These are phyloP conservation scores for Neopestalotiopsis rosae DNA, from an alignment of 2,329 filamentous ascomycete species.

Conservation along the genomic window DNA sequence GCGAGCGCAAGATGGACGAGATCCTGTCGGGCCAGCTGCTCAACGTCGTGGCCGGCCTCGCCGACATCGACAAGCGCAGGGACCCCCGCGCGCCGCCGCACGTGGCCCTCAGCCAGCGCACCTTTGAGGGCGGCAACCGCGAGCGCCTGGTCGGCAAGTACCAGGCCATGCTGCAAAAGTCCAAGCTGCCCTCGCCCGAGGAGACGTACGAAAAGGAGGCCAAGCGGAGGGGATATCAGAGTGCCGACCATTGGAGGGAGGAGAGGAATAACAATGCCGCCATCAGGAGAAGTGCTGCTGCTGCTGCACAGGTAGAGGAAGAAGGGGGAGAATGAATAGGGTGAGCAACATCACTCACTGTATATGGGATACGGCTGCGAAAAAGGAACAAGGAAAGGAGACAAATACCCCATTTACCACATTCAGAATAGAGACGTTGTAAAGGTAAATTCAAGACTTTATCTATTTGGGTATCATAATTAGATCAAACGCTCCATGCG, in stretches of 20 bases:
- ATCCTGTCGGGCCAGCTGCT: constrained; percentile 78
- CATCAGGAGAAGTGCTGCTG: background rate
- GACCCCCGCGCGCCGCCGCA: constrained; percentile 23
- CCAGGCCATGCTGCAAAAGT: constrained; percentile 58
- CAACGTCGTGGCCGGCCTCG: constrained; percentile 57
- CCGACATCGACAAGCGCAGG: constrained; percentile 26
- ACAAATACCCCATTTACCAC: background rate
- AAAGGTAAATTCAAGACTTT: background rate
- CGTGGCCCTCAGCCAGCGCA: constrained; percentile 34
- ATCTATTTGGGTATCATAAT: constrained; percentile 3
- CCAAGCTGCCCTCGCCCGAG: constrained; percentile 52
- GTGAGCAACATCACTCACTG: background rate
- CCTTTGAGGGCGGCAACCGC: constrained; percentile 63
- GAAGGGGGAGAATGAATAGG: background rate
- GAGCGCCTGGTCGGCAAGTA: constrained; percentile 59
- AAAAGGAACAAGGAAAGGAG: background rate
- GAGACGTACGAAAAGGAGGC: constrained; percentile 67
- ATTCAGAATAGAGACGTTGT: background rate
- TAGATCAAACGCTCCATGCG: background rate
- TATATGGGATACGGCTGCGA: background rate
- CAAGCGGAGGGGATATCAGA: constrained; percentile 62
- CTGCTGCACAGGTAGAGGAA: background rate
- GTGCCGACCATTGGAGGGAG: constrained; percentile 50
- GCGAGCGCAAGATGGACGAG: constrained; percentile 87
- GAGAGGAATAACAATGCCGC: constrained; percentile 24